Evolutionary conservation across 257 asterid species (phyloP).

Genomic region (Solanum lignicaule): DNA sequence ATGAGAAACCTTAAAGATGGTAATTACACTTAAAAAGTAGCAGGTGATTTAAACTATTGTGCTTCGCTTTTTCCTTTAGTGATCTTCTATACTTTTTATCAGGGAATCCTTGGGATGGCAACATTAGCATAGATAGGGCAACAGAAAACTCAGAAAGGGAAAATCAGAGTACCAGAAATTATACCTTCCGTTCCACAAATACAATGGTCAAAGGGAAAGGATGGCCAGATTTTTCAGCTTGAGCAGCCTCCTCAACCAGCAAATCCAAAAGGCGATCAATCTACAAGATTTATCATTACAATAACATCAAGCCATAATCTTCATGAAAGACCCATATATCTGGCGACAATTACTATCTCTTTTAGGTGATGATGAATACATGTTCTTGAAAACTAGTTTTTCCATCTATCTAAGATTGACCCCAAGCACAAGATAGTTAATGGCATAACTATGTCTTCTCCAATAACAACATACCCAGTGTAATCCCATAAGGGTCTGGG

Average conservation of each 20-base stretch:
- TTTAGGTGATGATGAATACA: background rate
- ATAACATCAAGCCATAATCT: background rate
- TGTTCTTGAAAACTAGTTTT: background rate
- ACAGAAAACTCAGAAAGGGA: background rate
- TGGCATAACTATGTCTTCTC: background rate
- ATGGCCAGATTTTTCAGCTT: conserved; percentile 53
- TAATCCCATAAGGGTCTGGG: background rate
- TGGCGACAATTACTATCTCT: background rate
- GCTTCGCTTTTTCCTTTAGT: background rate
- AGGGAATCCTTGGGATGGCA: background rate
- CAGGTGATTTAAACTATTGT: background rate
- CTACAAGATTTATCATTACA: conserved; percentile 25
- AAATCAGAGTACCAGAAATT: background rate
- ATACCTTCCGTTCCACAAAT: conserved; percentile 90
- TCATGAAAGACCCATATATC: background rate
- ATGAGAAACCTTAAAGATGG: background rate
- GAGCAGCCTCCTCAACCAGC: conserved; percentile 82
- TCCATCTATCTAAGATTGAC: background rate
- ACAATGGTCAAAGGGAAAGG: conserved; percentile 80
- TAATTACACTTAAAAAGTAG: background rate
- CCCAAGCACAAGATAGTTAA: background rate
- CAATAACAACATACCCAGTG: background rate
- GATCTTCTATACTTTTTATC: background rate
- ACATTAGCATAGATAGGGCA: background rate
- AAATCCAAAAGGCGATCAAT: conserved; percentile 67